Evolutionary conservation across 176 grass and related monocot species (phyloP).

Genomic region (Raddia distichophylla): DNA sequence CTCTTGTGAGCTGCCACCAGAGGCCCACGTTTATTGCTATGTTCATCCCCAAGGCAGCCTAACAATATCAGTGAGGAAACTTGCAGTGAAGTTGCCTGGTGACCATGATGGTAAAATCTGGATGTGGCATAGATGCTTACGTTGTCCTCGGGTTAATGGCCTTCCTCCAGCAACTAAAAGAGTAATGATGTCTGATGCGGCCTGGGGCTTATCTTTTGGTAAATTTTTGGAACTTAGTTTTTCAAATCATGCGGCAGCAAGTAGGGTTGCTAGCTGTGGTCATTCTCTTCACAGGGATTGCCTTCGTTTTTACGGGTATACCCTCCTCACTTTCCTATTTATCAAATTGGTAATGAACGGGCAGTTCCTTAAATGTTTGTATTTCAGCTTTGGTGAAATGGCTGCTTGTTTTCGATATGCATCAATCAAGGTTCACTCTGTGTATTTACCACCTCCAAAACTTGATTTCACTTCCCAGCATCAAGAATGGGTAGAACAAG

Average conservation of each 20-base stretch:
- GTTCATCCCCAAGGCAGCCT: slow-evolving; percentile 93
- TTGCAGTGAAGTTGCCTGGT: slow-evolving; percentile 65
- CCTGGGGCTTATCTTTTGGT: slow-evolving; percentile 95
- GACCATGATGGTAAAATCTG: slow-evolving; percentile 87
- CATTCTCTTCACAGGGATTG: slow-evolving; percentile 99
- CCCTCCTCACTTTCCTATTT: slow-evolving; percentile 39
- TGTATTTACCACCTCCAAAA: slow-evolving; percentile 92
- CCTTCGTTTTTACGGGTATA: slow-evolving; percentile 96
- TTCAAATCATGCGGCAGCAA: slow-evolving; percentile 96
- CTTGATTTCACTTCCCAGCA: slow-evolving; percentile 92
- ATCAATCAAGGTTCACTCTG: slow-evolving; percentile 84
- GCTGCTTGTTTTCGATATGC: slow-evolving; percentile 91
- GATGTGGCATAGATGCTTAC: slow-evolving; percentile 99
- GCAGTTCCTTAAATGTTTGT: slow-evolving; percentile 38
- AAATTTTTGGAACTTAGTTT: slow-evolving; percentile 99
- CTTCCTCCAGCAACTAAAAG: slow-evolving; percentile 92
- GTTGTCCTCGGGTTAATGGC: slow-evolving; percentile 68
- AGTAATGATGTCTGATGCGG: slow-evolving; percentile 99
- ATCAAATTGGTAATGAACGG: slow-evolving; percentile 20
- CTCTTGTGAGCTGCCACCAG: slow-evolving; percentile 84
- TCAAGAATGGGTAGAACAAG: slow-evolving; percentile 97
- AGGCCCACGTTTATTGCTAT: slow-evolving; percentile 96
- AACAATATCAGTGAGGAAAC: slow-evolving; percentile 92
- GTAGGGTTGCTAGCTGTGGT: slow-evolving; percentile 98
- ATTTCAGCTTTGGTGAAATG: slow-evolving; percentile 85